phyloP scores from a whole-genome alignment of 164 flowering plant species.

The Pachysandra terminalis region DNA sequence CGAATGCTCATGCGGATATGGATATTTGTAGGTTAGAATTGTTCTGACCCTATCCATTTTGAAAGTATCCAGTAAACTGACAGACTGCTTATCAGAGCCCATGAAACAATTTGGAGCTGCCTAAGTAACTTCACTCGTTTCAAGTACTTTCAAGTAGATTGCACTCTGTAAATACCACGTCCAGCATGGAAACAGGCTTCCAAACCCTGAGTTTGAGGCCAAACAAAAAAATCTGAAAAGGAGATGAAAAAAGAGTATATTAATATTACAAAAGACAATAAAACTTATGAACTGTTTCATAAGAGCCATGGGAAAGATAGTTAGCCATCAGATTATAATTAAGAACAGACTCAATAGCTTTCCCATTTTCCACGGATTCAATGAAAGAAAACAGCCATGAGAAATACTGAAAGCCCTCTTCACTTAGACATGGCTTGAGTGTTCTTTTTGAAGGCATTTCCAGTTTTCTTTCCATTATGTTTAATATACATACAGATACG shows the following conservation, averaged over 20 bases:
- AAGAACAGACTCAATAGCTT: neutral
- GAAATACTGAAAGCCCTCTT: neutral
- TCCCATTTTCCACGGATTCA: neutral
- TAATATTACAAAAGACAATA: no score
- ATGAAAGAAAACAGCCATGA: neutral
- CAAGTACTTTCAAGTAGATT: slow-evolving; percentile 14
- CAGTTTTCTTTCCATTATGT: no score
- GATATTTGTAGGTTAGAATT: slow-evolving; percentile 69
- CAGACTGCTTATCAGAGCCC: slow-evolving; percentile 46
- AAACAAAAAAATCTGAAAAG: slow-evolving; percentile 9
- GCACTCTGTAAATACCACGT: slow-evolving; percentile 9
- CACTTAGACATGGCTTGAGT: neutral
- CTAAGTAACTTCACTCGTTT: slow-evolving; percentile 7
- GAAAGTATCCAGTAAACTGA: slow-evolving; percentile 52
- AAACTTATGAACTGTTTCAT: no score
- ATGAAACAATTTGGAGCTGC: slow-evolving; percentile 16
- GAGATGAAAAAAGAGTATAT: neutral
- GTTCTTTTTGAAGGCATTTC: no score
- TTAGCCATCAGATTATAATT: neutral
- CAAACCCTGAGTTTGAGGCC: slow-evolving; percentile 11
- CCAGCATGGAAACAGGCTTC: slow-evolving; percentile 10
- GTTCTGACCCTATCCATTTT: slow-evolving; percentile 91
- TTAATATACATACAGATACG: no score
- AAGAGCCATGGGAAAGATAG: no score
- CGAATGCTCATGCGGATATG: slow-evolving; percentile 99